Evolutionary conservation across 352 stramenopile genomes (phyloP).

Genomic region (Pythium myriotylum): DNA sequence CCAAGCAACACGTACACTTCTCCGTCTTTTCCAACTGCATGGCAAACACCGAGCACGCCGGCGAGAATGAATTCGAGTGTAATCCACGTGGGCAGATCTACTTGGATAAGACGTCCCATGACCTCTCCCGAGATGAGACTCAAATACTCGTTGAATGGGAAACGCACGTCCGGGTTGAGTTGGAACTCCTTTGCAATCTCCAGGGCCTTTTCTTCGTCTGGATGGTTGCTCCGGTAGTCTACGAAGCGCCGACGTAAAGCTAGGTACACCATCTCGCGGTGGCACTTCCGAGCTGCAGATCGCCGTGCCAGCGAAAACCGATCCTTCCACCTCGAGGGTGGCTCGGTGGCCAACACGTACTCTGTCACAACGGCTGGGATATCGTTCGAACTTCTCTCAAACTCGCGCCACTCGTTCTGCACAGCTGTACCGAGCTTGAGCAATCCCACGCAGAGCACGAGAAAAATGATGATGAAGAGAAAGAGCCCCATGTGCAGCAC

Average conservation of each 20-base stretch:
- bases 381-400: constrained; percentile 57
- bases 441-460: constrained; percentile 62
- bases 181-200: constrained; percentile 68
- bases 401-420: constrained; percentile 74
- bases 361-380: constrained; percentile 65
- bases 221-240: constrained; percentile 76
- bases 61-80: constrained; percentile 54
- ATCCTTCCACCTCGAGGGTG: constrained; percentile 37
- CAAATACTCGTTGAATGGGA: constrained; percentile 82
- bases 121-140: constrained; percentile 76
- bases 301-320: constrained; percentile 40
- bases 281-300: constrained; percentile 37
- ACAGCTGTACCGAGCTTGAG: constrained; percentile 63
- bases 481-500: constrained; percentile 83
- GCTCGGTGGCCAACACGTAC: constrained; percentile 59
- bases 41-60: constrained; percentile 45
- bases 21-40: constrained; percentile 32
- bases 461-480: constrained; percentile 82
- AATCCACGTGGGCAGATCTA: constrained; percentile 72
- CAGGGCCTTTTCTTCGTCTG: constrained; percentile 41
- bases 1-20: constrained; percentile 56
- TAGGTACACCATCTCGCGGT: constrained; percentile 69
- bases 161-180: constrained; percentile 47
- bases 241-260: constrained; percentile 63
- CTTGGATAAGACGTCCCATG: constrained; percentile 70